phyloP scores from a whole-genome alignment of 805 yeast species.

The Torulaspora franciscae region DNA sequence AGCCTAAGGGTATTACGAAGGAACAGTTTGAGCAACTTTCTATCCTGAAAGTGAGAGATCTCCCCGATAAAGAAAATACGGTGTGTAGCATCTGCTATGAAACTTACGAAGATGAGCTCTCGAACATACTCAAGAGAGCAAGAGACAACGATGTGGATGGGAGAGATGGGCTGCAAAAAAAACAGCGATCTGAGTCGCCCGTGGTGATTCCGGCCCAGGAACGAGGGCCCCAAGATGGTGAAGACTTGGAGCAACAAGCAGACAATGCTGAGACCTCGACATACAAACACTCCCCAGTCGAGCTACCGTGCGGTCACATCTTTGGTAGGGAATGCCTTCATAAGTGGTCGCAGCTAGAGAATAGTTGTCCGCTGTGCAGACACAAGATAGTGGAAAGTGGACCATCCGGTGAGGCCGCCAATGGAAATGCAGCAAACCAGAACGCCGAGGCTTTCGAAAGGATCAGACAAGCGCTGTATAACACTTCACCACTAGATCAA shows the following conservation, averaged over 20 bases:
- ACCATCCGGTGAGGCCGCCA: conserved; percentile 3
- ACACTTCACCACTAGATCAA: conserved; percentile 9
- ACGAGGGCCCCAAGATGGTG: background rate
- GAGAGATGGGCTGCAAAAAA: conserved; percentile 21
- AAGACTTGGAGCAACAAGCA: conserved; percentile 2
- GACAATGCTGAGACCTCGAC: conserved; percentile 16
- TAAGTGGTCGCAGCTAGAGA: conserved; percentile 73
- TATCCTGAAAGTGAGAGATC: conserved; percentile 30
- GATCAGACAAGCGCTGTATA: conserved; percentile 27
- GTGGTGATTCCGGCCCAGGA: conserved; percentile 5
- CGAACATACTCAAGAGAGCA: conserved; percentile 23
- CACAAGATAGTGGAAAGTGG: conserved; percentile 40
- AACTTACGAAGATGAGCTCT: conserved; percentile 36
- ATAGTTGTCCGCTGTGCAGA: conserved; percentile 86
- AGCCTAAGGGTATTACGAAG: conserved; percentile 49
- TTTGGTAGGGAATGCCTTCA: conserved; percentile 83
- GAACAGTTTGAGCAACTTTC: conserved; percentile 51
- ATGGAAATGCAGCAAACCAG: conserved; percentile 8
- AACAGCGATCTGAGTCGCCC: conserved; percentile 19
- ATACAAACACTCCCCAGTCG: conserved; percentile 58
- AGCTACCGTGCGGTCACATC: conserved; percentile 78
- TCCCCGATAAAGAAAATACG: conserved; percentile 28
- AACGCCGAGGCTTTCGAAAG: conserved; percentile 30
- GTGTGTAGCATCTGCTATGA: conserved; percentile 67
- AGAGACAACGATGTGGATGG: conserved; percentile 26